phyloP scores from a whole-genome alignment of 2,329 filamentous ascomycete genomes.

The Cryphonectria parasitica region DNA sequence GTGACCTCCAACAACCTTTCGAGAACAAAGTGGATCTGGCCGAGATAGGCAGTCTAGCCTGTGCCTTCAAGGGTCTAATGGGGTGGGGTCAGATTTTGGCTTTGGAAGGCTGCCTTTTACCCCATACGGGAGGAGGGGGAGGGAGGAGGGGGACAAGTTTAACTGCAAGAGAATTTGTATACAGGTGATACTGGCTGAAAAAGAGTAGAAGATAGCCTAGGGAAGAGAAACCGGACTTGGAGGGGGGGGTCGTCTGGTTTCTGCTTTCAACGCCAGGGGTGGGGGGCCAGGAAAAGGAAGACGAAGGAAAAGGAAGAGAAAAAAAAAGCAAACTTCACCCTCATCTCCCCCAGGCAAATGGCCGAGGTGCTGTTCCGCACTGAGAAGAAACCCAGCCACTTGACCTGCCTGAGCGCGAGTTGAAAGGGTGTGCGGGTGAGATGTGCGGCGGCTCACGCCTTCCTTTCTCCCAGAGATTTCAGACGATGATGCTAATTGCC shows the following conservation, averaged over 20 bases:
- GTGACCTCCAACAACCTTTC: slow-evolving; percentile 15
- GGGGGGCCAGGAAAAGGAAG: too few species aligned
- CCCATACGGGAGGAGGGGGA: too few species aligned
- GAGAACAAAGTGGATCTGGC: slow-evolving; percentile 21
- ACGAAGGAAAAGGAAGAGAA: too few species aligned
- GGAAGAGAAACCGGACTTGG: not conserved
- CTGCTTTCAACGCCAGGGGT: not conserved
- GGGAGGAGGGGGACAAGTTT: not conserved
- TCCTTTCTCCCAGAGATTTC: not conserved
- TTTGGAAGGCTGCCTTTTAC: not conserved
- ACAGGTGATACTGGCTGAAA: too few species aligned
- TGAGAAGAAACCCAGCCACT: not conserved
- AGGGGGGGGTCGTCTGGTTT: not conserved
- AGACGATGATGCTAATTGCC: slow-evolving; percentile 11
- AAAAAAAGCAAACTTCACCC: not conserved
- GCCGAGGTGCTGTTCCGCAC: not conserved
- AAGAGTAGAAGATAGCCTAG: not conserved
- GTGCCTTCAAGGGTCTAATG: not conserved
- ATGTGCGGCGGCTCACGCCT: not conserved
- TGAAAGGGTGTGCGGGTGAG: not conserved
- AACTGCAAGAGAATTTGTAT: not conserved
- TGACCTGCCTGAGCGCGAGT: not conserved
- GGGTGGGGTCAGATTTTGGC: not conserved
- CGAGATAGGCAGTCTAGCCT: slow-evolving; percentile 16
- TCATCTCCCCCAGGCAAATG: not conserved